These are phyloP conservation scores for Scheffersomyces amazonensis DNA, from an alignment of 805 yeast species.

Conservation along the genomic window DNA sequence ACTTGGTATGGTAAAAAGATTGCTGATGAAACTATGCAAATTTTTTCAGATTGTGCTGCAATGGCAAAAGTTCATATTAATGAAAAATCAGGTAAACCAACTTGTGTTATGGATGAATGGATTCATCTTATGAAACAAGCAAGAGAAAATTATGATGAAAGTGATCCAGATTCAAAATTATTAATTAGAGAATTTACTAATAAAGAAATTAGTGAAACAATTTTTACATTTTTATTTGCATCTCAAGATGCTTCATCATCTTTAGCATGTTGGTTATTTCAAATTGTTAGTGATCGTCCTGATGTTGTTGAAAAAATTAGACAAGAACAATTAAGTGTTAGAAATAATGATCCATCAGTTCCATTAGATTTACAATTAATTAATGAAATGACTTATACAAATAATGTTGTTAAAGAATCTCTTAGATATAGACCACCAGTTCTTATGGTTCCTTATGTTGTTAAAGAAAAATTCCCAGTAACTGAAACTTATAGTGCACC, in stretches of 20 bases:
- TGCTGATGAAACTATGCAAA: conserved; percentile 91
- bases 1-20: conserved; percentile 96
- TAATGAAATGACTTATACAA: conserved; percentile 84
- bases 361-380: conserved; percentile 70
- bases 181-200: conserved; percentile 80
- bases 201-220: conserved; percentile 92
- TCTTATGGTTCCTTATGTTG: conserved; percentile 95
- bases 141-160: conserved; percentile 43
- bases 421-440: conserved; percentile 97
- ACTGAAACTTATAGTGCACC: conserved; percentile 86
- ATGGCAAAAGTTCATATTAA: conserved; percentile 76
- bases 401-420: conserved; percentile 87
- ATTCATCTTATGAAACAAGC: conserved; percentile 79
- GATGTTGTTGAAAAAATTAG: conserved; percentile 84
- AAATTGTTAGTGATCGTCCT: conserved; percentile 92
- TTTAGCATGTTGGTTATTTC: conserved; percentile 97
- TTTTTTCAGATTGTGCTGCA: conserved; percentile 85
- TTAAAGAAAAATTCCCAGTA: conserved; percentile 81
- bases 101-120: conserved; percentile 97
- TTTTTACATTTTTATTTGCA: conserved; percentile 95
- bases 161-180: conserved; percentile 51
- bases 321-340: conserved; percentile 84
- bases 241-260: conserved; percentile 98
- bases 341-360: conserved; percentile 68
- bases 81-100: conserved; percentile 70